Base-by-base conservation (phyloP, 2,329 filamentous ascomycete genomes). In the Cordyceps cicadae region DNA sequence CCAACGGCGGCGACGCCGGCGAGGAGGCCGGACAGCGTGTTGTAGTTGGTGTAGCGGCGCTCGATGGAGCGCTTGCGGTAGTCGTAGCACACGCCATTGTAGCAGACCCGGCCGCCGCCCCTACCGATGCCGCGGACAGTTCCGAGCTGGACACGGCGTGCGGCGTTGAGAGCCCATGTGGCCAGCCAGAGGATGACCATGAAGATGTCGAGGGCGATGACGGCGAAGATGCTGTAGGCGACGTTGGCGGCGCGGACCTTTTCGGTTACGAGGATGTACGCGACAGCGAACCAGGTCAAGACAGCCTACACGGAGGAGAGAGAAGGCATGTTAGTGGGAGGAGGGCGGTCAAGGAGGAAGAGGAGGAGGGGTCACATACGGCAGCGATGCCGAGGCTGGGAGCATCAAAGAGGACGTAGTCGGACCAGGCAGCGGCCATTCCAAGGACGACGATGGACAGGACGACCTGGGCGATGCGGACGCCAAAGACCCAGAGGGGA, bases 171-270 rank as follows among this genome's bases (percentile, higher is more conserved):
- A 3, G 61, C 61, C 61, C 61, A 76, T n/a, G 74, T 72, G 0
- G 76, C 72, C 19, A 81, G 74, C 79, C 79, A 81, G 58, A 81
- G 71, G 60, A 81, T 65, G 52, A 76, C 65, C 68, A 81, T 70
- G 49, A 79, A 67, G 4, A 66, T 71, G 51, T 81, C 78, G 24
- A 81, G 70, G 15, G 68, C 68, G 8, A 81, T 67, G 11, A 79
- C 70, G 46, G 77, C 78, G 64, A 75, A 71, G 61, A 79, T 71
- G 63, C 80, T 75, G 65, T 81, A 80, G 19, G 68, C 66, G 1
- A 58, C 26, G 21, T 69, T 74, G 45, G 75, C 69, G 5, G 66
- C 62, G 7, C 69, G 11, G 17, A 76, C 62, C 59, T 73, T 77
- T 61, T 79, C 77, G 21, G 76, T 69, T 3, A 77, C 63, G 63